Evolutionary conservation across 2,329 filamentous ascomycete species (phyloP), one percentile per base, ranked within the genome.

Genomic region (Colletotrichum chlorophyti): DNA sequence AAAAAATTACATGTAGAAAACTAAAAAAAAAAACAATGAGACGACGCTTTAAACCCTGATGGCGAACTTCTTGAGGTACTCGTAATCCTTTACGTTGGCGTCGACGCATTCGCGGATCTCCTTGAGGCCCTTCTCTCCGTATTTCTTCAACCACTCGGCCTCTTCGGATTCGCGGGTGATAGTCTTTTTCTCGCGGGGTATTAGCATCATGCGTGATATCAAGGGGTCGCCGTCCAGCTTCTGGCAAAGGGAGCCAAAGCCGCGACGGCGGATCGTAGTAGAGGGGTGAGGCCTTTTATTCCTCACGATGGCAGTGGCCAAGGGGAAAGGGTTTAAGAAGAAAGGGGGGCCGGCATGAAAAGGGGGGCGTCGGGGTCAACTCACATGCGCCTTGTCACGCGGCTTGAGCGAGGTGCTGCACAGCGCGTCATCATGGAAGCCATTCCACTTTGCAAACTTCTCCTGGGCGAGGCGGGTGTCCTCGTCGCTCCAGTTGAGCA

Each of bases 351-450:
- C 34, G 29, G 23, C 6, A 29, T 46, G 49, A 48, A 47, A 14
- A 5, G 55, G 37, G 29, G 37, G 42, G n/a, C n/a, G n/a, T n/a
- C n/a, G n/a, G 55, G 27, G 15, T 29, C 5, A 49, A 74, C 82
- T 73, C 74, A 87, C 85, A 72, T 84, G 80, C 23, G 86, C 83
- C 64, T 88, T 82, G 41, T 81, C 79, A 69, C 91, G 82, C 2
- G 91, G 85, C 70, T 88, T 89, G 68, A 99, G 78, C 61, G 87
- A 87, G 32, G 83, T 89, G 70, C 91, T 96, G 65, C 90, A 81
- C 66, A 98, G 91, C 12, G 93, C 95, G 79, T 98, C 95, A 65
- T 98, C 91, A 73, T 98, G 95, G 78, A 96, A 98, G 10, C 95
- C 95, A 65, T 88, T 90, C 95, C 95, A 98, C 79, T 99, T 98